phyloP scores from a whole-genome alignment of 148 eudicot genomes.

The Amaranthus cruentus region DNA sequence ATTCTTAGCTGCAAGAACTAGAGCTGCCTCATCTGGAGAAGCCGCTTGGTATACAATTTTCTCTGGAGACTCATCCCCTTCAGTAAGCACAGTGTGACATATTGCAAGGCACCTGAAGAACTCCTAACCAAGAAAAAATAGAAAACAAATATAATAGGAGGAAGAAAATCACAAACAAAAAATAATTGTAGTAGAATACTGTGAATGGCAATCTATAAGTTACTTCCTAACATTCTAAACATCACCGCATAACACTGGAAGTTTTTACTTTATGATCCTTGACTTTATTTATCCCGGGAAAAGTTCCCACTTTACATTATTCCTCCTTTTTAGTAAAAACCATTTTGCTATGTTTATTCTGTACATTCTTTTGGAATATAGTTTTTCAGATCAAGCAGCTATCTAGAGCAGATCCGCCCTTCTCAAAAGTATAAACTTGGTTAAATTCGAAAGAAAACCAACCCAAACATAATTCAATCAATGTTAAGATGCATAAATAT shows the following conservation, averaged over 20 bases:
- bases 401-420: too few species aligned
- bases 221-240: background rate
- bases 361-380: too few species aligned
- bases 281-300: too few species aligned
- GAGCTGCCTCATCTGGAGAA: constrained; percentile 97
- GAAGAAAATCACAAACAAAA: background rate
- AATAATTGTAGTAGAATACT: background rate
- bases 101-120: constrained; percentile 98
- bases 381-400: too few species aligned
- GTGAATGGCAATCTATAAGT: background rate
- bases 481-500: too few species aligned
- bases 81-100: constrained; percentile 97
- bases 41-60: constrained; percentile 91
- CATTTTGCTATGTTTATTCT: too few species aligned
- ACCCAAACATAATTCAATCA: too few species aligned
- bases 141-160: background rate
- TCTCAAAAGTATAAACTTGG: too few species aligned
- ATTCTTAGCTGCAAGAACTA: constrained; percentile 93
- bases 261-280: too few species aligned
- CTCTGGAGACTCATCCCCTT: constrained; percentile 96
- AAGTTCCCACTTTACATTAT: too few species aligned
- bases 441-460: too few species aligned
- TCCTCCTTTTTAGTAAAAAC: too few species aligned
- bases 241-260: background rate
- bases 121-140: constrained; percentile 46